These are phyloP conservation scores for Erythrophleum ivorense DNA, from an alignment of 331 rosid species.

Conservation along the genomic window DNA sequence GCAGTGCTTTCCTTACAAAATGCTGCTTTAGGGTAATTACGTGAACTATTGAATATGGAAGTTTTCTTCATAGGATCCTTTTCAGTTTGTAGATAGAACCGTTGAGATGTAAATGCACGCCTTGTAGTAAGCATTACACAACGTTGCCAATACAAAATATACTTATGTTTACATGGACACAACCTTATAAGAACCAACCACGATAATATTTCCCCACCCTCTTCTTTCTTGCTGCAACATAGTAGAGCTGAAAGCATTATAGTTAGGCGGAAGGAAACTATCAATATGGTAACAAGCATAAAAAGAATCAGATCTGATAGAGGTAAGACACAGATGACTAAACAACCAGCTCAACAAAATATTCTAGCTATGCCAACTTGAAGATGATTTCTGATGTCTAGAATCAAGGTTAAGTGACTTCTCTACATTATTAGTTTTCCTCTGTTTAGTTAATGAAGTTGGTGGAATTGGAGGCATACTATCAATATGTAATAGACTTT, in stretches of 20 bases:
- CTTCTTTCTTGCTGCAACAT: not conserved
- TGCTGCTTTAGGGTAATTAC: not conserved
- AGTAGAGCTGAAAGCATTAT: not conserved
- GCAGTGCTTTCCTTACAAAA: conserved; percentile 7
- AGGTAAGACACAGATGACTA: not conserved
- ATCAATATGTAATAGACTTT: too few species aligned
- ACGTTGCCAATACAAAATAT: not conserved
- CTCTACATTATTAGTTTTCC: too few species aligned
- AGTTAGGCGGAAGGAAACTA: not conserved
- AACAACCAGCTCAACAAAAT: not conserved
- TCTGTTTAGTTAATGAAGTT: too few species aligned
- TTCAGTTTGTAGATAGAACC: conserved; percentile 1
- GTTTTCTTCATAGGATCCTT: conserved; percentile 23
- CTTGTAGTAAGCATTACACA: not conserved
- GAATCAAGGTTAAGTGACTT: too few species aligned
- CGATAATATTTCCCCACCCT: not conserved
- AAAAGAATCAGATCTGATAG: not conserved
- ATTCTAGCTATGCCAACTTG: not conserved
- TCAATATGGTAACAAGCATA: too few species aligned
- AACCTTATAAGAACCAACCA: not conserved
- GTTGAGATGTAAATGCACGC: not conserved
- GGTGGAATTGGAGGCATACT: too few species aligned
- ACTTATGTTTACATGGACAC: not conserved
- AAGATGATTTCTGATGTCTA: not conserved
- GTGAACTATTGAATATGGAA: not conserved